Evolutionary conservation across 768 basidiomycete genomes (phyloP), one percentile per base, ranked within the genome.

Genomic region (Hemileccinum impolitum): DNA sequence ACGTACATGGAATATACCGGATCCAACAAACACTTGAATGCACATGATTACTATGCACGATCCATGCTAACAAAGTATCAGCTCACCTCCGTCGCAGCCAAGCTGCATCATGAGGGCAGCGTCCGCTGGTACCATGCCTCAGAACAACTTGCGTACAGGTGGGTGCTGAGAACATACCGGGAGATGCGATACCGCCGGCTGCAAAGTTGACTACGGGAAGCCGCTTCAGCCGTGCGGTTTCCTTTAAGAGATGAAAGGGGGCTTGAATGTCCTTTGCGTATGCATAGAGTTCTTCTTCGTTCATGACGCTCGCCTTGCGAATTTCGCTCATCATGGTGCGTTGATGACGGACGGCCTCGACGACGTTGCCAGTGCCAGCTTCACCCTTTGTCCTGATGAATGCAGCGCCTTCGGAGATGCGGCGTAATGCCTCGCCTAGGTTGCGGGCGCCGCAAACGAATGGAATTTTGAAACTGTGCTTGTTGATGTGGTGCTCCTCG

Each of bases 51-150:
- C 2, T 4, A 19, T 8, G 28, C 11, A 26, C 3, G 47, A 37
- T 39, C 6, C 34, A 12, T 14, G 41, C 19, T 4, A 23, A 18
- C 15, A 42, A 48, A 49, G 15, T 17, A 39, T 37, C 41, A 14
- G 68, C 84, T 54, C 62, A 94, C 94, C 88, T 75, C 94, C 93
- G 63, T 95, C 95, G 68, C 92, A 93, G 31, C 95, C 93, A 31
- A 98, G 80, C 64, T 95, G 93, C 94, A 98, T 98, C 95, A 97
- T 96, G 54, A 97, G 70, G 4, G 96, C 96, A 14, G 95, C 95
- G 68, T 99, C 95, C 57, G 90, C 93, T 83, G 52, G 56, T 19
- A 25, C 28, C 47, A 21, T 21, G 28, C 12, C 6, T 55, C 19
- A 54, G 47, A 35, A 13, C 13, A 23, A 31, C 10, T 21, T 15